Evolutionary conservation across 1,284 basidiomycete species (phyloP), one percentile per base, ranked within the genome.

Genomic region (Moesziomyces antarcticus): DNA sequence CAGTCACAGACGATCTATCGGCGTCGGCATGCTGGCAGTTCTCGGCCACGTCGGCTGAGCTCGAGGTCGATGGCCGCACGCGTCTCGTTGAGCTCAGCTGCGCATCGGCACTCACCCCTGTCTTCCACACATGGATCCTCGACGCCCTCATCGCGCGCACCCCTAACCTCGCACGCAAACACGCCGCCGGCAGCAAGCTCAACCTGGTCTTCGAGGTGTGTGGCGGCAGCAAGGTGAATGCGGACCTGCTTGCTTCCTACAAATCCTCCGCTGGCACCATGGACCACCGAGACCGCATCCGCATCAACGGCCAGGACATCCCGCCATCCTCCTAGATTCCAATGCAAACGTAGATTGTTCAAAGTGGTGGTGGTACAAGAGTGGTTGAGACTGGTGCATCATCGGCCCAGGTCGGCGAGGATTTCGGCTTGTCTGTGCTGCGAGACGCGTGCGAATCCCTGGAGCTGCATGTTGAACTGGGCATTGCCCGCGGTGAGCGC

Each of bases 401-500:
- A 54, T n/a, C 80, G 52, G 3, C 81, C 81, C 16, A 83, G 22
- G 49, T 77, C 74, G 9, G 57, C 44, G 25, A 83, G 44, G 48
- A 83, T 77, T 46, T 79, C 75, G 10, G 21, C 47, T 65, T 83
- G 74, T 16, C 80, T 67, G 25, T 64, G 59, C 9, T 52, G 47
- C 5, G 63, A 49, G 2, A 79, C 80, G 68, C 64, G 89, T 85
- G 87, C 88, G 84, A 93, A 94, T 6, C 92, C 93, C 20, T 90
- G 89, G 58, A 88, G 88, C 40, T 86, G 85, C 90, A 92, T 92
- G 79, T 92, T 91, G 77, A 93, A 93, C 21, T 87, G 85, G 6
- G 92, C 93, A 79, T 92, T 89, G 2, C 93, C 93, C 45, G 91
- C 93, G 0, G 92, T 91, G 22, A 94, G 84, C 0, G 93, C 90